These are phyloP conservation scores for Geotrichum reessii DNA, from an alignment of 1,139 yeast species.

Conservation along the genomic window DNA sequence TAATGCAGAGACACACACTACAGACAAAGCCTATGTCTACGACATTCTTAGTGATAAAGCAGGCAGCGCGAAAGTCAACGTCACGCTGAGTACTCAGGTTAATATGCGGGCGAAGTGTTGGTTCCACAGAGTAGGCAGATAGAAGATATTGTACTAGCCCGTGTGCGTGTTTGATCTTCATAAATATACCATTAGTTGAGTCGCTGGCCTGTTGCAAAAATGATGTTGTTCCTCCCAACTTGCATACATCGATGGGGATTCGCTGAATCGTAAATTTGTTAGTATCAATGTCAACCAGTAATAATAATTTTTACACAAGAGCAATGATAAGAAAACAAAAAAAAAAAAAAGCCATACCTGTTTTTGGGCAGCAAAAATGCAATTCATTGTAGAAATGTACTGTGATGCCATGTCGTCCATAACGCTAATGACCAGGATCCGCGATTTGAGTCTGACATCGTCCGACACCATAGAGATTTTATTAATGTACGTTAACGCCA, in stretches of 20 bases:
- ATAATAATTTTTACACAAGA: background rate
- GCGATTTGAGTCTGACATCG: constrained; percentile 49
- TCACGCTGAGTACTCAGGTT: constrained; percentile 79
- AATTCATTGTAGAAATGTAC: constrained; percentile 91
- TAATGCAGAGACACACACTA: constrained; percentile 81
- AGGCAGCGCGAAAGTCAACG: constrained; percentile 91
- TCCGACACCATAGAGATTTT: constrained; percentile 39
- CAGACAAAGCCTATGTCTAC: constrained; percentile 94
- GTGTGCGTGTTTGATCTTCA: constrained; percentile 62
- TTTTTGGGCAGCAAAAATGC: constrained; percentile 93
- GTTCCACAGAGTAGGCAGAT: constrained; percentile 72
- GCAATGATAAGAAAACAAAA: background rate
- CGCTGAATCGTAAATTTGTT: constrained; percentile 32
- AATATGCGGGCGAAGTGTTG: constrained; percentile 65
- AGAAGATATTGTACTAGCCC: constrained; percentile 71
- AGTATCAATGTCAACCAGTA: background rate
- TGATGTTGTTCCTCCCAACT: constrained; percentile 70
- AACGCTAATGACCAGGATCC: constrained; percentile 69
- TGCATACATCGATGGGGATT: constrained; percentile 85
- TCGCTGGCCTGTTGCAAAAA: constrained; percentile 94
- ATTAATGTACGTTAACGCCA: constrained; percentile 76
- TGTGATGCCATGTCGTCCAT: constrained; percentile 74
- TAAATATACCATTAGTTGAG: constrained; percentile 86
- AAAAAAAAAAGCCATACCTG: constrained; percentile 37
- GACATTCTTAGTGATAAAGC: constrained; percentile 81